Evolutionary conservation across 2,329 filamentous ascomycete genomes (phyloP), one percentile per base, ranked within the genome.

Genomic region (Fusarium tricinctum): DNA sequence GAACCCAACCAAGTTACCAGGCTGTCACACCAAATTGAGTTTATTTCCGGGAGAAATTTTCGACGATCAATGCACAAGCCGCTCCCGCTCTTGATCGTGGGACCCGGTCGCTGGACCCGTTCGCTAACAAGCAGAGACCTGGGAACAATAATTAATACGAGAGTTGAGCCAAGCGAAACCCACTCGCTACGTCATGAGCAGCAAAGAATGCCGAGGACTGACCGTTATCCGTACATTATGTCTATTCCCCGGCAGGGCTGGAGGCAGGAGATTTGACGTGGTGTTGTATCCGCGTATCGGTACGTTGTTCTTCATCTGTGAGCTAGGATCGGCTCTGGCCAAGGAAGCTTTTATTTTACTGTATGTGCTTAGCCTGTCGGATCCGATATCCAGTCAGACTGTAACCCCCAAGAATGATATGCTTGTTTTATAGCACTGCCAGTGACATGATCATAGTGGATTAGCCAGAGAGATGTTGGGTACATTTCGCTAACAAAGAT

Each of bases 11-110:
- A 15, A 14, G 39, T 22, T 22, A n/a, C 30, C 19, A 15, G 30
- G 23, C 6, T 23, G 19, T 9, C 6, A n/a, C 17, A 13, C 10
- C 12, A 38, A 22, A 28, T 26, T 39, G 17, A n/a, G 15, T n/a
- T 51, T 42, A 51, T 51, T 51, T 14, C 53, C 46, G 46, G 8
- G 17, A 14, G 7, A 30, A 23, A 35, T 17, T 56, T 22, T 33
- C 14, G 30, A 51, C 38, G 4, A 51, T 56, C 35, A 42, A 22
- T n/a, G 14, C 14, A 19, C 20, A 20, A 33, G 22, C 28, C 20
- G 13, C 28, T 52, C 23, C 32, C n/a, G 46, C 38, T 42, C 10
- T n/a, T 35, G n/a, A 57, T 52, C 46, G 28, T 14, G 8, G 19
- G 22, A 33, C 35, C 52, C 14, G 10, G 38, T 40, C 6, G 13